Percentiles rank a stretch among this genome's conserved stretches.
These are phyloP conservation scores for Globisporangium recalcitrans DNA, from an alignment of 352 stramenopile genomes.

Conservation along the genomic window DNA sequence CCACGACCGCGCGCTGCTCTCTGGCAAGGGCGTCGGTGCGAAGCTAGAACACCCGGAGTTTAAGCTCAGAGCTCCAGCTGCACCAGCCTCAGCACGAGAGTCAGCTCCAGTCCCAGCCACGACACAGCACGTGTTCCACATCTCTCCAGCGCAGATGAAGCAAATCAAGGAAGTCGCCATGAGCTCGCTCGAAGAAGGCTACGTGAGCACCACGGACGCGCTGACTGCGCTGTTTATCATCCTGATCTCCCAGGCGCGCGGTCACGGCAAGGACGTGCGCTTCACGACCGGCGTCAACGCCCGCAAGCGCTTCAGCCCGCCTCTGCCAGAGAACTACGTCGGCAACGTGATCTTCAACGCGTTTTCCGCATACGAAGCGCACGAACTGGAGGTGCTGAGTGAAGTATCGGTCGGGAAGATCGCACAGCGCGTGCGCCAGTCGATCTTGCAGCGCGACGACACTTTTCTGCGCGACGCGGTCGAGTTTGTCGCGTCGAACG, in stretches of 20 bases:
- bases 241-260: constrained; percentile 42
- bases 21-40: constrained; percentile 14
- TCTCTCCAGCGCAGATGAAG: constrained; percentile 35
- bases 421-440: constrained; percentile 35
- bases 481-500: constrained; percentile 36
- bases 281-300: constrained; percentile 51
- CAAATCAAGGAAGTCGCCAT: constrained; percentile 34
- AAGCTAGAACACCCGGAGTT: constrained; percentile 44
- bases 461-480: constrained; percentile 43
- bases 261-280: constrained; percentile 32
- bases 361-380: constrained; percentile 28
- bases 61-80: constrained; percentile 11
- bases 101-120: constrained; percentile 17
- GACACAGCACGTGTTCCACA: constrained; percentile 41
- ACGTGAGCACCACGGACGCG: constrained; percentile 48
- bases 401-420: constrained; percentile 18
- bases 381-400: constrained; percentile 22
- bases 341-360: constrained; percentile 58
- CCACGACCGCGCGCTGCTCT: constrained; percentile 39
- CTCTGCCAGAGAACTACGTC: constrained; percentile 36
- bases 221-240: constrained; percentile 46
- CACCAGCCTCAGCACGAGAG: background rate
- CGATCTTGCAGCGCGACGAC: constrained; percentile 34
- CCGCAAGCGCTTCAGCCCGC: constrained; percentile 36
- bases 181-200: constrained; percentile 12